phyloP scores from a whole-genome alignment of 371 early-diverging fungal genomes.

The Mucor circinelloides region DNA sequence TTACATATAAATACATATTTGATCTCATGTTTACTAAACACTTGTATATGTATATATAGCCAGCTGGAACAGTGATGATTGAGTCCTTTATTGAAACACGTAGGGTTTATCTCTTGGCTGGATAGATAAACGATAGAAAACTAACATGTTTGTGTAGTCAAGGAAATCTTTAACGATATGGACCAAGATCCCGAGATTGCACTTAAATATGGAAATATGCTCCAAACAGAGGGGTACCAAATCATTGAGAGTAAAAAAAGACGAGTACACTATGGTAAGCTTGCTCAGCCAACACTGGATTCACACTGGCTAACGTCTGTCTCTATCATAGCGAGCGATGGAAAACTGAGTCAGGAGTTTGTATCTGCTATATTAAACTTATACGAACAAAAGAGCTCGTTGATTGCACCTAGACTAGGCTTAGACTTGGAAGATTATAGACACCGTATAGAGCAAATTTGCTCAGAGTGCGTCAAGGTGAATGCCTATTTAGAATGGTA shows the following conservation, averaged over 20 bases:
- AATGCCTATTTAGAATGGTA: conserved; percentile 36
- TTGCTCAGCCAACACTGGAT: background rate
- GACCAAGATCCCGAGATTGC: conserved; percentile 31
- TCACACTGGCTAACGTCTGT: background rate
- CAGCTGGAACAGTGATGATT: conserved; percentile 37
- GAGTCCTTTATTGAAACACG: conserved; percentile 46
- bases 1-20: background rate
- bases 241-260: conserved; percentile 28
- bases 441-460: conserved; percentile 43
- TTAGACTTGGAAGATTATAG: conserved; percentile 37
- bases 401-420: conserved; percentile 32
- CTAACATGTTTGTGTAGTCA: conserved; percentile 16
- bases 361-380: conserved; percentile 20
- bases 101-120: conserved; percentile 9
- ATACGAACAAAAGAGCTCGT: background rate
- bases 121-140: background rate
- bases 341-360: conserved; percentile 33
- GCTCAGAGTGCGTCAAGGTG: conserved; percentile 41
- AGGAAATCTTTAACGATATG: conserved; percentile 15
- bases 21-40: background rate
- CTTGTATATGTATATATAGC: conserved; percentile 5
- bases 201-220: conserved; percentile 19
- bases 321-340: conserved; percentile 25
- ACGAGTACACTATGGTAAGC: conserved; percentile 33
- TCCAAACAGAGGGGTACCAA: conserved; percentile 26